Conservation (phyloP, 2,329 filamentous ascomycete species). For the Cladosporium sp. region DNA sequence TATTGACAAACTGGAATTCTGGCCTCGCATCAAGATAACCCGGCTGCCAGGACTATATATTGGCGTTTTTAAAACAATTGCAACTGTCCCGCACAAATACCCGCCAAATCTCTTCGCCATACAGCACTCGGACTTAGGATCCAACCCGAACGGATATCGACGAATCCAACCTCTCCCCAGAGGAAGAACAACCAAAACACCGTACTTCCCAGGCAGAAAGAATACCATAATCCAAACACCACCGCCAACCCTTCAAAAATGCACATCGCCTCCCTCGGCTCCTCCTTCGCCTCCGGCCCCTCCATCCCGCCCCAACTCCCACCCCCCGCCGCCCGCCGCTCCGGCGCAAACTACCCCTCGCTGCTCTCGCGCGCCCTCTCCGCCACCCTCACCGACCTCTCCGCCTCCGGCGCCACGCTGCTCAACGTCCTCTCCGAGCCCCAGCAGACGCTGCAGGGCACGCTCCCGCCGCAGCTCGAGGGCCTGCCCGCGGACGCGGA, state of each 20-base stretch:
- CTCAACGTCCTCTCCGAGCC: slow-evolving; percentile 33
- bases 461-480: slow-evolving; percentile 33
- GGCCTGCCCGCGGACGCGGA: slow-evolving; percentile 31
- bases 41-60: too few relatives aligned
- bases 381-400: slow-evolving; percentile 22
- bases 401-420: slow-evolving; percentile 35
- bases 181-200: background rate
- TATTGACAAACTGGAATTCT: too few relatives aligned
- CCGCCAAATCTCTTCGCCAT: background rate
- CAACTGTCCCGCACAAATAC: too few relatives aligned
- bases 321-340: slow-evolving; percentile 27
- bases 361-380: slow-evolving; percentile 28
- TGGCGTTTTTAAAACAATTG: too few relatives aligned
- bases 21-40: too few relatives aligned
- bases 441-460: slow-evolving; percentile 22
- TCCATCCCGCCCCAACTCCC: slow-evolving; percentile 30
- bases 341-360: slow-evolving; percentile 33
- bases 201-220: background rate
- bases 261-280: slow-evolving; percentile 16
- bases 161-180: background rate
- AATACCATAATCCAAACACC: background rate
- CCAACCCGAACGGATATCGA: background rate
- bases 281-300: slow-evolving; percentile 26
- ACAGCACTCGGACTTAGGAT: background rate
- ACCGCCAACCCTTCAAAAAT: background rate